Conservation (phyloP, 139 green algal species). For the Haematococcus sp. region DNA sequence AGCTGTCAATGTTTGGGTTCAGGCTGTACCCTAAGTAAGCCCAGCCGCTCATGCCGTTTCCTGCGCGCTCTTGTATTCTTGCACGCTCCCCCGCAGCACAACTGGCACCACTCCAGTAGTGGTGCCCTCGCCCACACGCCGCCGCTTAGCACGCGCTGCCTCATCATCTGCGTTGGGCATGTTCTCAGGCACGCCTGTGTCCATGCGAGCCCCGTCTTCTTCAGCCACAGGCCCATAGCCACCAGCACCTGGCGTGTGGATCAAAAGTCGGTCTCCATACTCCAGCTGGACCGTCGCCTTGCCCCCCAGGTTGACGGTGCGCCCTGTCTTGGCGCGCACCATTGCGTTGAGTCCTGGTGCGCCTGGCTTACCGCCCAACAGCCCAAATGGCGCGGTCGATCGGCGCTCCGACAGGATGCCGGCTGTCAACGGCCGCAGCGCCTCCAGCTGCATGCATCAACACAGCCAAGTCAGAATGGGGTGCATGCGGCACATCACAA, state of each 20-base stretch:
- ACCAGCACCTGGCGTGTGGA: conserved; percentile 75
- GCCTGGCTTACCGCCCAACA: conserved; percentile 69
- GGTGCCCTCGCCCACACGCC: neutral
- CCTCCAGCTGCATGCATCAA: conserved; percentile 70
- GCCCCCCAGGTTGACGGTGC: conserved; percentile 66
- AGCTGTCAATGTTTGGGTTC: too few species aligned
- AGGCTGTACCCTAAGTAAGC: too few species aligned
- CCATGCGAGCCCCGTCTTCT: neutral
- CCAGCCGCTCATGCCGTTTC: conserved; percentile 56
- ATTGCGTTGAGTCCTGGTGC: conserved; percentile 78
- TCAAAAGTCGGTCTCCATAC: conserved; percentile 57
- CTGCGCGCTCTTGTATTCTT: conserved; percentile 32
- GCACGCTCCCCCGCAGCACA: conserved; percentile 24
- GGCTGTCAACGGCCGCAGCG: conserved; percentile 77
- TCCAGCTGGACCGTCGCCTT: conserved; percentile 73
- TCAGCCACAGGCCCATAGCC: conserved; percentile 46
- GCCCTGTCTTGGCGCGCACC: conserved; percentile 38
- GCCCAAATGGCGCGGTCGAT: conserved; percentile 65
- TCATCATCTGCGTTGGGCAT: neutral
- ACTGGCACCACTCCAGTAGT: too few species aligned
- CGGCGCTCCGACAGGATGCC: conserved; percentile 88
- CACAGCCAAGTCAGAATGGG: neutral
- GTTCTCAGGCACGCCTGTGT: neutral
- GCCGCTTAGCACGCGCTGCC: neutral
- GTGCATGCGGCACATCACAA: neutral